These are phyloP conservation scores for Lactarius akahatsu DNA, from an alignment of 768 basidiomycete genomes.

Conservation along the genomic window DNA sequence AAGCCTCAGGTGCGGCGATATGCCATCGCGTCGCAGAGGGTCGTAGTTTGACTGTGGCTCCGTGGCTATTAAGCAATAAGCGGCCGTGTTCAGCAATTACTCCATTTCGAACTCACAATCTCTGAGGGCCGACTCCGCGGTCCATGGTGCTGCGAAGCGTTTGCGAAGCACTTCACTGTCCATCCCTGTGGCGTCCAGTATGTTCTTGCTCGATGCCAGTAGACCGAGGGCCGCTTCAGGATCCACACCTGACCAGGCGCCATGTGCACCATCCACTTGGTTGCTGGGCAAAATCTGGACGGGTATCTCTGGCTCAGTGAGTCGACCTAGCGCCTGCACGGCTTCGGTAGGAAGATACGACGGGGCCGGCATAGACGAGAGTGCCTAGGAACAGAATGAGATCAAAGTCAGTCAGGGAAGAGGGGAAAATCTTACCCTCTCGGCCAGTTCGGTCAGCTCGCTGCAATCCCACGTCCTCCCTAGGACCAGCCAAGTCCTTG, in stretches of 20 bases:
- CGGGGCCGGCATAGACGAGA: conserved; percentile 18
- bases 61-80: conserved; percentile 44
- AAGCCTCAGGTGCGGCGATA: conserved; percentile 74
- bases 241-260: conserved; percentile 22
- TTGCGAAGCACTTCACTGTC: conserved; percentile 24
- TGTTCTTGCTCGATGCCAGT: conserved; percentile 17
- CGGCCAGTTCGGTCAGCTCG: conserved; percentile 52
- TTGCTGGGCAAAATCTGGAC: conserved; percentile 15
- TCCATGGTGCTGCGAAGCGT: conserved; percentile 48
- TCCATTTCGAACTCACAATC: conserved; percentile 57
- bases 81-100: neutral
- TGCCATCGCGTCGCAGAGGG: conserved; percentile 59
- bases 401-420: neutral
- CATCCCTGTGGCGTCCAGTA: conserved; percentile 27
- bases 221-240: conserved; percentile 15
- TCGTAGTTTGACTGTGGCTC: conserved; percentile 57
- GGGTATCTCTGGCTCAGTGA: conserved; percentile 18
- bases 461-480: conserved; percentile 68
- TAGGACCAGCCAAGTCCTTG: conserved; percentile 63
- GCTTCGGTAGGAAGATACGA: conserved; percentile 23
- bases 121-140: conserved; percentile 67
- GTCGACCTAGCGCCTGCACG: conserved; percentile 8
- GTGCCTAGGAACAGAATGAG: conserved; percentile 13
- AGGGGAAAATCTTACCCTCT: conserved; percentile 46
- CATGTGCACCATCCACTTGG: neutral